These are phyloP conservation scores for Trypanosoma cruzi DNA, from an alignment of 208 protist genomes.

Conservation along the genomic window DNA sequence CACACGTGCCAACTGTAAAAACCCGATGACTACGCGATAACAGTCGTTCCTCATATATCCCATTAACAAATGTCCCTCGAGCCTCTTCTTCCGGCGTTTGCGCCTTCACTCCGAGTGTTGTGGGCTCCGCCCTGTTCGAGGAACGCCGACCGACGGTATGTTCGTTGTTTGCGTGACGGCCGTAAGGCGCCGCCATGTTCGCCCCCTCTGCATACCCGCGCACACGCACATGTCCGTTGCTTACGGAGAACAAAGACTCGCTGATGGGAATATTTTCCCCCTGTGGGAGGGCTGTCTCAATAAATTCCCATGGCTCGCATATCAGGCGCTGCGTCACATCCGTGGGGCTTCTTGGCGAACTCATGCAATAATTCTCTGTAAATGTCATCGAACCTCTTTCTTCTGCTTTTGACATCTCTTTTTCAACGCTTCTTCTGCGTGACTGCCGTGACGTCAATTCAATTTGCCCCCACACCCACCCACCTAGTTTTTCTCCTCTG, in stretches of 20 bases:
- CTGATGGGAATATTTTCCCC: conserved; percentile 48
- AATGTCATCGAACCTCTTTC: neutral
- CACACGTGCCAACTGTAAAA: conserved; percentile 42
- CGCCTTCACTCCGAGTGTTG: conserved; percentile 8
- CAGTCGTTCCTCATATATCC: conserved; percentile 75
- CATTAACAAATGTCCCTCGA: conserved; percentile 60
- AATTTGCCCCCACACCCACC: neutral
- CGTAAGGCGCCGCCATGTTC: conserved; percentile 4
- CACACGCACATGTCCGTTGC: conserved; percentile 83
- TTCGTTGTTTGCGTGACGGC: neutral
- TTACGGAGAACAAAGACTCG: conserved; percentile 82
- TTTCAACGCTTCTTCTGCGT: too few relatives aligned
- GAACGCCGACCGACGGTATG: neutral
- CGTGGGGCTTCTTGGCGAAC: neutral
- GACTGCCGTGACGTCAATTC: neutral
- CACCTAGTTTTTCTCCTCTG: too few relatives aligned
- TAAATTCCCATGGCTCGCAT: conserved; percentile 58
- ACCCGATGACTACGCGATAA: conserved; percentile 30
- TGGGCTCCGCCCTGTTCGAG: neutral
- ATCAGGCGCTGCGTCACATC: neutral
- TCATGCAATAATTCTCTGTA: neutral
- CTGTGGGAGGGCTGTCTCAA: conserved; percentile 50
- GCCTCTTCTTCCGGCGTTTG: conserved; percentile 5
- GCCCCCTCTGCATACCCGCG: conserved; percentile 80
- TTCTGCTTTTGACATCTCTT: neutral